Evolutionary conservation across 148 eudicot species (phyloP), one percentile per base, ranked within the genome.

Genomic region (Persicaria maculosa): DNA sequence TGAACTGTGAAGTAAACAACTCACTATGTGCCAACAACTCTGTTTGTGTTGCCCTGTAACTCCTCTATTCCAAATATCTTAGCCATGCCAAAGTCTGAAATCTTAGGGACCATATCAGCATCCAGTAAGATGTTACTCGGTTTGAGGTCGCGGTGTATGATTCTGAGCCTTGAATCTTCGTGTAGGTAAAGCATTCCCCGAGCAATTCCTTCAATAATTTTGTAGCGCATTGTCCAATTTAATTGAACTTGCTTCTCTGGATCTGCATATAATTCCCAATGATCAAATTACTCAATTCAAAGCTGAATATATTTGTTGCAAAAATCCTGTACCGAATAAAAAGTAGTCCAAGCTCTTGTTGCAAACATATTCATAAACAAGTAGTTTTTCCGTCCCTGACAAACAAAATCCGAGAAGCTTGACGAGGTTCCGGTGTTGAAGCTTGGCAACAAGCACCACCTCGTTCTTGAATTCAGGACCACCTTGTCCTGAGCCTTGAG

Each of bases 141-240:
- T 57, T 86, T 86, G 12, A 86, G 80, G 79, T 84, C 87, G 7
- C 84, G 80, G 57, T 86, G 87, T 47, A 86, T 77, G 17, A 84
- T 80, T 64, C 81, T 76, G 40, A 82, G 82, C 36, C 87, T 76
- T 19, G 90, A 87, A 76, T 84, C 86, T 77, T 87, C 79, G 71
- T 83, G 86, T 3, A 87, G 81, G 70, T 85, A 84, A 25, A 87
- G 80, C 81, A 87, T 74, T 48, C 90, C 84, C 25, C 84, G 58
- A 1, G 84, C 86, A n/a, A 84, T 70, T 5, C 90, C 90, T 52
- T 48, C 70, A 40, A 87, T 84, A 12, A 84, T 87, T 46, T 84
- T 80, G 71, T 72, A 79, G 25, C 86, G 84, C 6, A n/a, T 79
- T 45, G 71, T 31, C 86, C 88, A 85, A 22, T 81, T 62, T 72